Base-by-base conservation (phyloP, 1,284 basidiomycete species). In the Cryptococcus deneoformans region DNA sequence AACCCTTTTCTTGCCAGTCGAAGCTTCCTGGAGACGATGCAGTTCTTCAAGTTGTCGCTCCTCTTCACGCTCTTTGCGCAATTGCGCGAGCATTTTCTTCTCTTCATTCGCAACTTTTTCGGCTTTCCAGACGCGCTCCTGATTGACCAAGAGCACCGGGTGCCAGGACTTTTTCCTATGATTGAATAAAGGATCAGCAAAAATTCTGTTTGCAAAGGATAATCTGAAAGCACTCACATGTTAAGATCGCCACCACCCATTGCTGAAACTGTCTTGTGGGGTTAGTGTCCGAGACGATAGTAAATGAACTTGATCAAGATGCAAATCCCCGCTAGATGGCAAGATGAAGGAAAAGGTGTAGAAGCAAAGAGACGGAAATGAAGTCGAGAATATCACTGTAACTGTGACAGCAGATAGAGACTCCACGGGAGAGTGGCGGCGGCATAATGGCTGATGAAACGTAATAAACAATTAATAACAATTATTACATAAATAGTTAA, bases 91-190 rank as follows among this genome's bases (percentile, higher is more conserved):
- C 74, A 94, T 95, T 85, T 97, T 98, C 81, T 95, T 96, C 79
- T 99, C 95, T 72, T 95, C 95, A 55, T 94, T 85, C 58, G 92
- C 92, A 75, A 90, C 88, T 85, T 96, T 92, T 80, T 99, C 95
- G 79, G 95, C 89, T 62, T 97, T 85, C 95, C 96, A 99, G 70
- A 99, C 95, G 83, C 88, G 86, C 86, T 97, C 92, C 87, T 98
- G 94, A 81, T 97, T 96, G 77, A 91, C 92, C 80, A 95, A 80
- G 80, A 97, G 90, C 83, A 95, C 89, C 83, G 92, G 92, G 79
- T 97, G 93, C 93, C 94, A 97, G 66, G 91, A 92, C 84, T 95
- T 94, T 79, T 96, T 97, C 92, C 94, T 94, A 72, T 92, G 53
- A 34, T 46, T 35, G 20, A 49, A 57, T 43, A 9, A 37, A 8